Evolutionary conservation across 2,329 filamentous ascomycete genomes (phyloP).

Genomic region (Aspergillus cejpii): DNA sequence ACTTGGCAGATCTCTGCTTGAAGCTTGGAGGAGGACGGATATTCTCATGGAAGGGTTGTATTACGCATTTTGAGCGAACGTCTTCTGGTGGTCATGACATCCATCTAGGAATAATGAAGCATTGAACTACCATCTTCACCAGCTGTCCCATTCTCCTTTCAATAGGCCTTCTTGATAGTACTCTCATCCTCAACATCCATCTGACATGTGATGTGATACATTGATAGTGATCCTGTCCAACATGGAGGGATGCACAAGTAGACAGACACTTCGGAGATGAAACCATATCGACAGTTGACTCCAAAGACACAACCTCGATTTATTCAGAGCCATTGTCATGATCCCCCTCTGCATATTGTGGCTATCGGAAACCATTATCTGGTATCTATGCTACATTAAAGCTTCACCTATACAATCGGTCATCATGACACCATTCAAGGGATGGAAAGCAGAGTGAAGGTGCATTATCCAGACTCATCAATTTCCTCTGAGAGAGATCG

Average conservation of each 20-base stretch:
- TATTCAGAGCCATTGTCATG: neutral
- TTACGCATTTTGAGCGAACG: neutral
- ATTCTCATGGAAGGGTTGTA: neutral
- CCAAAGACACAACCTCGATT: neutral
- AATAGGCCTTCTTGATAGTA: too few species aligned
- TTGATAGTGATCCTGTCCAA: neutral
- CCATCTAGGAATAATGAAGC: too few species aligned
- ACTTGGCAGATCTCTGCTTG: neutral
- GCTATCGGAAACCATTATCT: neutral
- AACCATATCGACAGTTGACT: neutral
- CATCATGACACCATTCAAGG: neutral
- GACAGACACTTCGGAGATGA: neutral
- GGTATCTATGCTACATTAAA: neutral
- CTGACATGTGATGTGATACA: neutral
- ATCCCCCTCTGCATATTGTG: neutral
- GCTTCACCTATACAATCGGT: neutral
- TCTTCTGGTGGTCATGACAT: neutral
- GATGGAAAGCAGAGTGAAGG: neutral
- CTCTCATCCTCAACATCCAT: neutral
- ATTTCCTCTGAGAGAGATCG: too few species aligned
- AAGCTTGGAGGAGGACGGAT: neutral
- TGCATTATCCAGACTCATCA: neutral
- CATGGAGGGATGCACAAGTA: neutral
- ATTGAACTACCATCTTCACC: too few species aligned
- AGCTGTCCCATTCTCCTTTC: too few species aligned